Evolutionary conservation across 148 eudicot species (phyloP), one percentile per base, ranked within the genome.

Genomic region (Rhododendron kiyosumense): DNA sequence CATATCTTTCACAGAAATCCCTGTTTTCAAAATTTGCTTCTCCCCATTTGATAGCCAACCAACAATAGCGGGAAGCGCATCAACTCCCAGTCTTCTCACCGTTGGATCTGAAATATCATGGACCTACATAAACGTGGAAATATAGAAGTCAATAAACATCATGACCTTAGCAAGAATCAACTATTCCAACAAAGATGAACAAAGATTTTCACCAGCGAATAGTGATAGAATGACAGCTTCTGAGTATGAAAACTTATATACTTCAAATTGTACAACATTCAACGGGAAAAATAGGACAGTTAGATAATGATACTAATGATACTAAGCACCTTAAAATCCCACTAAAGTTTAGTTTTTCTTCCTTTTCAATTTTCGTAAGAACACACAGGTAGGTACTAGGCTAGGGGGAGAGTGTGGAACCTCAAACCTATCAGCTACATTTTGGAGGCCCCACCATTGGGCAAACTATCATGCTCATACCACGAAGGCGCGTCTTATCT

Each of bases 11-110:
- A 93, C 96, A 22, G 93, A 85, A 49, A 94, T 91, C 78, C 98
- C 99, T n/a, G 91, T 88, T 89, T 91, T 92, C 43, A 96, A 74
- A 63, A 93, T 86, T 79, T 92, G 94, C 82, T 91, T 93, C 81
- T 95, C 96, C 76, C 98, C 98, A 86, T 95, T 95, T 81, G 96
- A 88, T 77, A 93, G 86, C 99, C 96, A 96, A 76, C 98, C 97
- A 79, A 96, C 93, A 51, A 96, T 86, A 80, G 98, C 97, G n/a
- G 99, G 99, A 88, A 96, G 94, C 7, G 91, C 90, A 86, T 89
- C 92, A 34, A 94, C 91, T 57, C 98, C 98, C 78, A 95, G 84
- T 59, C 82, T 90, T 81, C 90, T 92, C 81, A 92, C 90, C 20
- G 79, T 86, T 22, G 93, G 91, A 91, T 96, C 95, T 81, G 94